Percentiles rank a stretch among this genome's conserved stretches.
phyloP scores from a whole-genome alignment of 1,284 basidiomycete species.

The Malassezia dermatis region DNA sequence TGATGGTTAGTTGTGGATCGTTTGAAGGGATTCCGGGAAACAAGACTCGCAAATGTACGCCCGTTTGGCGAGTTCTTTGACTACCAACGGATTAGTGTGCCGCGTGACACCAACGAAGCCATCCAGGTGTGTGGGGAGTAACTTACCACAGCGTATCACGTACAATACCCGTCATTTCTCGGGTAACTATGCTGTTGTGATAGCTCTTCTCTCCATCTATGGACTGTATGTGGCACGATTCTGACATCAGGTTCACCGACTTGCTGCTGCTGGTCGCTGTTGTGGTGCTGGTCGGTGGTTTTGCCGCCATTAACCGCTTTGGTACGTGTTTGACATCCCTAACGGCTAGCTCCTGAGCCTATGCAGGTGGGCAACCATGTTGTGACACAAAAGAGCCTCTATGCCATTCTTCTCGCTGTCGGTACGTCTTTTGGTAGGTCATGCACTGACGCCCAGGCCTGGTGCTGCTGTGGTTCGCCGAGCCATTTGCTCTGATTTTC shows the following conservation, averaged over 20 bases:
- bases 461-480: constrained; percentile 40
- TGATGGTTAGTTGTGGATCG: constrained; percentile 27
- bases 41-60: constrained; percentile 68
- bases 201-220: constrained; percentile 73
- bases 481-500: constrained; percentile 42
- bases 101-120: constrained; percentile 56
- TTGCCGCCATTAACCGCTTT: constrained; percentile 76
- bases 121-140: constrained; percentile 37
- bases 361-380: constrained; percentile 63
- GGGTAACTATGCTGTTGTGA: constrained; percentile 71
- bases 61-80: constrained; percentile 64
- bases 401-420: constrained; percentile 52
- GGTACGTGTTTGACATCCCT: constrained; percentile 54
- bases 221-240: constrained; percentile 60
- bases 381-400: constrained; percentile 64
- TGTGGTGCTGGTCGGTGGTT: constrained; percentile 81
- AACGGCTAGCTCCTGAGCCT: constrained; percentile 34
- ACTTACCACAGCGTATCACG: constrained; percentile 58
- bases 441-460: constrained; percentile 19
- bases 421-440: constrained; percentile 19
- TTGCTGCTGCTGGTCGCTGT: constrained; percentile 70
- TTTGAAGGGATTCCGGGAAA: constrained; percentile 54
- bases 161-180: constrained; percentile 63
- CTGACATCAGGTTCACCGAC: constrained; percentile 56
- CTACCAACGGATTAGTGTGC: constrained; percentile 68